Conservation (phyloP, 2,329 filamentous ascomycete species). For the Aquanectria penicillioides region DNA sequence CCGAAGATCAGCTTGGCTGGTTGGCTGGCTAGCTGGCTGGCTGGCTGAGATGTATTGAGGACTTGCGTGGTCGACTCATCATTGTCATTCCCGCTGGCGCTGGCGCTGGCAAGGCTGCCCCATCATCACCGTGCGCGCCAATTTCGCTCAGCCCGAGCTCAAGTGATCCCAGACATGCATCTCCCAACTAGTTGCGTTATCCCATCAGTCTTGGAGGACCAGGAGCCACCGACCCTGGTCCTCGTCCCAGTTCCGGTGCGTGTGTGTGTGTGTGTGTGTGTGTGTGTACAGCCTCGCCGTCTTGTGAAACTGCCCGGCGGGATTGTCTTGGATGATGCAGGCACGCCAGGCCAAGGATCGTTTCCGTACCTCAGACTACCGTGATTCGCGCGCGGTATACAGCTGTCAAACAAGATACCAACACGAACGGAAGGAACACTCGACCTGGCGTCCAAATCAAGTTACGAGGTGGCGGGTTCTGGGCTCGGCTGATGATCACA, state of each 20-base stretch:
- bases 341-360: slow-evolving; percentile 23
- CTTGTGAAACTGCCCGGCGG: slow-evolving; percentile 32
- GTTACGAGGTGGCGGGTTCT: slow-evolving; percentile 38
- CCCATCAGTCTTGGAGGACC: not conserved
- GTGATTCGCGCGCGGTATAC: slow-evolving; percentile 24
- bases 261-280: slow-evolving; percentile 7
- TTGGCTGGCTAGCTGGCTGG: too few species aligned
- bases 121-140: slow-evolving; percentile 6
- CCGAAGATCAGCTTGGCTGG: slow-evolving; percentile 6
- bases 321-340: slow-evolving; percentile 26
- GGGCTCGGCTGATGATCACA: slow-evolving; percentile 22
- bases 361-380: slow-evolving; percentile 33
- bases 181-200: slow-evolving; percentile 25
- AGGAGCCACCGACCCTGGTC: slow-evolving; percentile 1
- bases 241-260: slow-evolving; percentile 1
- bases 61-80: not conserved
- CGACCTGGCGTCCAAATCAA: slow-evolving; percentile 11
- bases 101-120: not conserved
- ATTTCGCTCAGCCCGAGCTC: slow-evolving; percentile 23
- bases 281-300: slow-evolving; percentile 19
- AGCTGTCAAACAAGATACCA: slow-evolving; percentile 22
- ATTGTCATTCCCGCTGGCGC: not conserved
- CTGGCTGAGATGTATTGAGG: not conserved
- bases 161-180: slow-evolving; percentile 21
- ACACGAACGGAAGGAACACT: slow-evolving; percentile 21